Evolutionary conservation across 2,329 filamentous ascomycete genomes (phyloP), one percentile per base, ranked within the genome.

Genomic region (Fusarium citri): DNA sequence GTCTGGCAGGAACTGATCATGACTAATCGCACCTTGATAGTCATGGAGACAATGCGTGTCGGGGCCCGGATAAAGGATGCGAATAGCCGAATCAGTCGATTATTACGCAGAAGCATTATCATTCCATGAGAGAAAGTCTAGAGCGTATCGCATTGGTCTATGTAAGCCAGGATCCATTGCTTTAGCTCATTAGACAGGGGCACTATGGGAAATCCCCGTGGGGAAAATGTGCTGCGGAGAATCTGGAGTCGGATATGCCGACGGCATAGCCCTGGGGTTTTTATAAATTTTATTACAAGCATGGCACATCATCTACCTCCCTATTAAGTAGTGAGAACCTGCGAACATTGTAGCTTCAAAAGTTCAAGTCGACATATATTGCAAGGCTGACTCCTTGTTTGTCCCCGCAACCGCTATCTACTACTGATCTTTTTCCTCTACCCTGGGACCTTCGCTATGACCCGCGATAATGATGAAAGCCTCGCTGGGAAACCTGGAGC

Each of bases 181-280:
- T 14, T 22, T 54, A 42, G 25, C 25, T 22, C 22, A 9, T 20
- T 18, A 3, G 25, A 42, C 15, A 15, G 15, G 30, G 8, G 4
- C 42, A 55, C n/a, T 26, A 41, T 9, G 11, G 9, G 8, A 12
- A 30, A 25, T 16, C 55, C 46, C 46, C 55, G 34, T 51, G 55
- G 55, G 34, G 43, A 43, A 18, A 5, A 14, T 23, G 14, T 6
- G 18, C 14, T 51, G 54, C 43, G 54, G 54, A 31, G 23, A 48
- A 48, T 30, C 54, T 56, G 31, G 26, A 9, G 54, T 56, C 55
- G 55, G 55, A 57, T 43, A 31, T 42, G 45, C 55, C 55, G 55
- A 57, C 12, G 8, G 20, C 37, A n/a, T 31, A 15, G n/a, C 7
- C 20, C 26, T 6, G 14, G 9, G 16, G 34, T 25, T 14, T 26